phyloP scores from a whole-genome alignment of 148 eudicot species.

The Vaccinium myrtillus region DNA sequence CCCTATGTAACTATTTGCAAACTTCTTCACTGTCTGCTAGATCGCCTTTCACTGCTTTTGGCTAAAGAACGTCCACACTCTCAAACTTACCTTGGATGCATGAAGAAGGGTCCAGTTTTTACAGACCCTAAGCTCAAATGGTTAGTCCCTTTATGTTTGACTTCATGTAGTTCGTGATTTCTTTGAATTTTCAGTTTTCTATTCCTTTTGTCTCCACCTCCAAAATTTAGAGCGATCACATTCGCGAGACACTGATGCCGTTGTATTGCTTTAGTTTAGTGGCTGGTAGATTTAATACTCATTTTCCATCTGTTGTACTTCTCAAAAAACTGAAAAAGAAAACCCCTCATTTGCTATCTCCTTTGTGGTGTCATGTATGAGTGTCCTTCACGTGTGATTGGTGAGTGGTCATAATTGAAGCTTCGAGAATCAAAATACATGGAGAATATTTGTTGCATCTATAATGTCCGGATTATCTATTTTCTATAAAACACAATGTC shows the following conservation, averaged over 20 bases:
- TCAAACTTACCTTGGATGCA: slow-evolving; percentile 93
- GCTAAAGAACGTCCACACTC: slow-evolving; percentile 85
- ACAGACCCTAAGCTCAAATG: slow-evolving; percentile 90
- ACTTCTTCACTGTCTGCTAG: slow-evolving; percentile 33
- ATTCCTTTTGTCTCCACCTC: background rate
- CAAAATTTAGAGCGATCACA: background rate
- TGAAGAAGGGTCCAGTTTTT: slow-evolving; percentile 97
- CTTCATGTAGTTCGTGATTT: background rate
- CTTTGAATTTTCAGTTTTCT: background rate
- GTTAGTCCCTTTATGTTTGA: slow-evolving; percentile 38
- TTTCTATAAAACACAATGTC: no score
- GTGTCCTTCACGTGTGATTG: background rate
- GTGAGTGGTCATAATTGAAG: background rate
- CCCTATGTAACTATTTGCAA: background rate
- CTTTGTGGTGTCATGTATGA: background rate
- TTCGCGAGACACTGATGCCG: background rate
- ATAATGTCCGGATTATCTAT: background rate
- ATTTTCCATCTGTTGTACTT: background rate
- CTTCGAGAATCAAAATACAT: background rate
- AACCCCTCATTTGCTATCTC: background rate
- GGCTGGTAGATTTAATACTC: background rate
- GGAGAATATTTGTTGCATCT: background rate
- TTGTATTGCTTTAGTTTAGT: background rate
- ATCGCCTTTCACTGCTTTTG: slow-evolving; percentile 85
- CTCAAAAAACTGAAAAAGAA: no score